Base-by-base conservation (phyloP, 2,329 filamentous ascomycete species). In the Colletotrichum nymphaeae region DNA sequence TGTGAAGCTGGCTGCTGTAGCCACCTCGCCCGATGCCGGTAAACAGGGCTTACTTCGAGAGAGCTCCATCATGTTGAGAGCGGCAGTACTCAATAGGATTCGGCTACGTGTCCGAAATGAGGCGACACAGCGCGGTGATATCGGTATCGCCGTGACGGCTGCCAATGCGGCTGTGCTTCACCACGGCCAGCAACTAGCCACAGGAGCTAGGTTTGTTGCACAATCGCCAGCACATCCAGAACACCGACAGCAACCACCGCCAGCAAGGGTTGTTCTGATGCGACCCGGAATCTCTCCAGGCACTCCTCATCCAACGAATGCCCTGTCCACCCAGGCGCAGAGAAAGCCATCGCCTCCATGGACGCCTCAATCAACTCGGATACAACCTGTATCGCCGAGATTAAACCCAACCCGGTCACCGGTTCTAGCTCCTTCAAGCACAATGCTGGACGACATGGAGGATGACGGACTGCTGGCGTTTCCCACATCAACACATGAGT, bases 51-150 rank as follows among this genome's bases (percentile, higher is more conserved):
- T 85, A 1, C 82, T 87, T 22, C 84, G 86, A 35, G 87, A 88
- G 73, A 83, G 83, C 26, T 81, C 83, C n/a, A 83, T 90, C 30
- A 83, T 94, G 16, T 85, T 91, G 28, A 91, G 92, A 63, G 91
- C 89, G 24, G 92, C 92, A 6, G 89, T 93, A 69, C 85, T 93
- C 79, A 94, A 94, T 77, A 82, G 88, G 11, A 84, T 92, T 9
- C 84, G 90, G 22, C 83, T 85, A 70, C 83, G 86, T 4, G 81
- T 90, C 28, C 81, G 82, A 1, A 79, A 81, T n/a, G 81, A 83
- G 22, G 81, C 82, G 1, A 78, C 77, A 9, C 77, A 78, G 59
- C 72, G 77, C 37, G 81, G 80, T 9, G 80, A 80, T 57, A 79
- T 77, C 4, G 72, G 79, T 46, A 78, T 83, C 42, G 78, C 81